These are phyloP conservation scores for Zychaea mexicana DNA, from an alignment of 371 early-diverging fungal genomes.

Conservation along the genomic window DNA sequence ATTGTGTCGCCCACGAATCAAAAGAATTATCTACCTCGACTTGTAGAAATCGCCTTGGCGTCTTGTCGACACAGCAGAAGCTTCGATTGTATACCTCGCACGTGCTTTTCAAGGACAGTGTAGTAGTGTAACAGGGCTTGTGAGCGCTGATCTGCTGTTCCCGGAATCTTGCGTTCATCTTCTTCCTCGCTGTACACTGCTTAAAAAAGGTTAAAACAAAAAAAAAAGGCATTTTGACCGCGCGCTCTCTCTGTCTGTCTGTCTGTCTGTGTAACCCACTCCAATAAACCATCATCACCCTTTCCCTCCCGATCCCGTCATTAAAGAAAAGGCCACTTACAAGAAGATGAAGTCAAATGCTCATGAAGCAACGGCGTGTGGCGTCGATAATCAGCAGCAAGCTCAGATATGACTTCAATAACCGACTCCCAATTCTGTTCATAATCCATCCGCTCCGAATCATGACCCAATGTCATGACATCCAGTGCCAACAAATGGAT, in stretches of 20 bases:
- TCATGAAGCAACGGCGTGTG: conserved; percentile 3
- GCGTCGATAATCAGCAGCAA: conserved; percentile 24
- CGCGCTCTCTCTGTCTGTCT: no score
- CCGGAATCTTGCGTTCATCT: conserved; percentile 3
- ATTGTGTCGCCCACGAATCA: no score
- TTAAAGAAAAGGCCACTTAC: not conserved
- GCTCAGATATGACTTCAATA: conserved; percentile 21
- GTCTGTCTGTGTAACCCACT: not conserved
- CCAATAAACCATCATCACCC: no score
- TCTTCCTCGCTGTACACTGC: conserved; percentile 4
- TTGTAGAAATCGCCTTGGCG: conserved; percentile 21
- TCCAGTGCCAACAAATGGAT: conserved; percentile 43
- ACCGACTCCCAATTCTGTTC: conserved; percentile 36
- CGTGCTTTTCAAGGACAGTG: conserved; percentile 33
- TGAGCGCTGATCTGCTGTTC: conserved; percentile 17
- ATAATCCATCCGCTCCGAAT: conserved; percentile 31
- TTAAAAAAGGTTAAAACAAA: not conserved
- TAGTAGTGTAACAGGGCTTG: conserved; percentile 30
- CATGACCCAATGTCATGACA: conserved; percentile 40
- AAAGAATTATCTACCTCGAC: conserved; percentile 27
- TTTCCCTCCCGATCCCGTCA: no score
- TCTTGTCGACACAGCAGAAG: conserved; percentile 43
- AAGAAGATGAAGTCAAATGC: not conserved
- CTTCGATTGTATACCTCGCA: conserved; percentile 35
- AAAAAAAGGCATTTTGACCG: not conserved